Base-by-base conservation (phyloP, 1,284 basidiomycete genomes). In the Trichosporon ovoides region DNA sequence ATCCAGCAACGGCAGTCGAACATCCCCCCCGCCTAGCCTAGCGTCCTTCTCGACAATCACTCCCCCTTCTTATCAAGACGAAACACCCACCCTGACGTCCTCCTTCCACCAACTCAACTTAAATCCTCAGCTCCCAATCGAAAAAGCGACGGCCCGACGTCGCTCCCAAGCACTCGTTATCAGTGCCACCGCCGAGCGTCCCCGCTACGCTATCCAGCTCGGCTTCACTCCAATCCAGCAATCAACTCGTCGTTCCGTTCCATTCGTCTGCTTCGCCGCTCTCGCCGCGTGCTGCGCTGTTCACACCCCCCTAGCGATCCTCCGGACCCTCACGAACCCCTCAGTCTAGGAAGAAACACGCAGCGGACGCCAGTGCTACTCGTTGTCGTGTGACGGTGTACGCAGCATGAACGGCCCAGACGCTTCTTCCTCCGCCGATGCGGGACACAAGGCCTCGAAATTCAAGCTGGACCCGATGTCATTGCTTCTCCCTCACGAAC, bases 391-490 rank as follows among this genome's bases (percentile, higher is more conserved):
- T 48, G 43, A 48, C 43, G 43, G 24, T n/a, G 16, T 31, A 6
- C 43, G 24, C 43, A 22, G 28, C 2, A 48, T 48, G 43, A 48
- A 34, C 49, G 33, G 31, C 9, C 19, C 49, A 31, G 49, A 33
- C 49, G 20, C 49, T 28, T 33, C 49, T 28, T 13, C 49, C 14
- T 35, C 33, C 33, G 19, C 49, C 6, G 7, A 16, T 18, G 33
- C 36, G 43, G 24, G 22, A 22, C 28, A 22, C 34, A 60, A 55
- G 33, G 9, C 57, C 0, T 22, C 38, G 36, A 75, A 73, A 57
- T 78, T 78, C 66, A 73, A 74, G 51, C 63, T 76, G 22, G 75
- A 78, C 56, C 76, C 75, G 7, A 68, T 72, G 65, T 75, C 75
- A 0, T 56, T 78, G 31, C 63, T 78, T 1, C 65, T 78, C 3